Conservation (phyloP, 352 stramenopile genomes). For the Aphanomyces invadans region DNA sequence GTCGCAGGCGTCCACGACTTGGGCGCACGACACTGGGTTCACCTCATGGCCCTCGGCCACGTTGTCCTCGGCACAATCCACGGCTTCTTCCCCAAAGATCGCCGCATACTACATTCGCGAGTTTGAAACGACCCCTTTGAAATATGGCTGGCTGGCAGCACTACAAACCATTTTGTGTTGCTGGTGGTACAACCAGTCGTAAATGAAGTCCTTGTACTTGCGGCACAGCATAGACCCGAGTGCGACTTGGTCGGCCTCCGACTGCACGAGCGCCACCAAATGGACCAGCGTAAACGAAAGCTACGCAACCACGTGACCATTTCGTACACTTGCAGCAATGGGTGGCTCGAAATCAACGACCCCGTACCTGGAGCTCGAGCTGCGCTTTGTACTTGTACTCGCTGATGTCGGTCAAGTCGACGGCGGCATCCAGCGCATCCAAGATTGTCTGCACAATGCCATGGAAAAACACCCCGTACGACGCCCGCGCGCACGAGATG, state of each 20-base stretch:
- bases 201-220: conserved; percentile 71
- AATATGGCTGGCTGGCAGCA: too few relatives aligned
- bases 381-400: conserved; percentile 89
- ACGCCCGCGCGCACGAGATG: conserved; percentile 52
- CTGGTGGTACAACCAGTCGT: conserved; percentile 84
- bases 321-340: too few relatives aligned
- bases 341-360: too few relatives aligned
- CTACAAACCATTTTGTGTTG: conserved; percentile 64
- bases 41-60: conserved; percentile 67
- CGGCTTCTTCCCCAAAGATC: conserved; percentile 27
- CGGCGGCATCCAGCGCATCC: conserved; percentile 76
- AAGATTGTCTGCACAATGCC: conserved; percentile 50
- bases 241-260: conserved; percentile 58
- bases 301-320: neutral
- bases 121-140: neutral
- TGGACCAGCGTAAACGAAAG: conserved; percentile 81
- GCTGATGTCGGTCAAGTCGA: conserved; percentile 77
- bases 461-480: conserved; percentile 68
- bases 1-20: conserved; percentile 64
- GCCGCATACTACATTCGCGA: conserved; percentile 11
- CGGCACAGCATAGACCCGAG: conserved; percentile 32
- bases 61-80: conserved; percentile 9
- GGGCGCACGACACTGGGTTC: conserved; percentile 72
- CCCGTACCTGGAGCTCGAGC: conserved; percentile 58
- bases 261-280: conserved; percentile 60